Percentiles rank a stretch among this genome's conserved stretches.
phyloP scores from a whole-genome alignment of 768 basidiomycete genomes.

The Pulveroboletus sp. region DNA sequence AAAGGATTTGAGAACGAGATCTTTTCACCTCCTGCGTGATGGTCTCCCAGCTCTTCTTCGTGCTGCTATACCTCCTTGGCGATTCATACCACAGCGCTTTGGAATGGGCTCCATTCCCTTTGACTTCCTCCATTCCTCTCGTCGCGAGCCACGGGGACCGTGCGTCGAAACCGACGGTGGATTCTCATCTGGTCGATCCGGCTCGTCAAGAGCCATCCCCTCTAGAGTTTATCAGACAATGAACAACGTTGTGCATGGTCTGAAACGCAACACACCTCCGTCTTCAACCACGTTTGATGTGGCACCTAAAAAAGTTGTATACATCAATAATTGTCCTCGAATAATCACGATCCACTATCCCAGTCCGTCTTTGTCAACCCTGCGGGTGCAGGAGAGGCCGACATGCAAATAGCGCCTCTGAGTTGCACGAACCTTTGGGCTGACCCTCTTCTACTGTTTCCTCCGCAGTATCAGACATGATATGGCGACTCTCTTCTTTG shows the following conservation, averaged over 20 bases:
- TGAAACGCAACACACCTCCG: slow-evolving; percentile 19
- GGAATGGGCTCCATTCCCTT: slow-evolving; percentile 64
- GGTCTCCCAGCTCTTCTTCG: slow-evolving; percentile 66
- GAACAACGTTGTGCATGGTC: not conserved
- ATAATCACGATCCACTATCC: not conserved
- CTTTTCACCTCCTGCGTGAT: slow-evolving; percentile 57
- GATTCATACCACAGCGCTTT: slow-evolving; percentile 53
- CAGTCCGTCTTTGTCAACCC: not conserved
- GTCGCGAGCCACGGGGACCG: slow-evolving; percentile 68
- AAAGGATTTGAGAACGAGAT: not conserved
- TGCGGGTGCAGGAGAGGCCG: slow-evolving; percentile 54
- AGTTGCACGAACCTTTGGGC: slow-evolving; percentile 54
- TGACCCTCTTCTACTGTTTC: slow-evolving; percentile 30
- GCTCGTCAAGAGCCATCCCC: slow-evolving; percentile 51
- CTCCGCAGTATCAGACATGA: slow-evolving; percentile 28
- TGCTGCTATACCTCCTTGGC: slow-evolving; percentile 58
- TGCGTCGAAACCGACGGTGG: slow-evolving; percentile 66
- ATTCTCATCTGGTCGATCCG: slow-evolving; percentile 21
- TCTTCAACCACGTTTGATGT: slow-evolving; percentile 6
- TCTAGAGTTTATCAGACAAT: slow-evolving; percentile 29
- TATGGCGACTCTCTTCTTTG: slow-evolving; percentile 31
- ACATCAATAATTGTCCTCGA: slow-evolving; percentile 14
- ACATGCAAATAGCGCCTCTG: slow-evolving; percentile 30
- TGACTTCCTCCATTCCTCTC: slow-evolving; percentile 77
- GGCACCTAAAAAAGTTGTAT: slow-evolving; percentile 13